These are phyloP conservation scores for Myriangium duriaei DNA, from an alignment of 2,329 filamentous ascomycete genomes.

Conservation along the genomic window DNA sequence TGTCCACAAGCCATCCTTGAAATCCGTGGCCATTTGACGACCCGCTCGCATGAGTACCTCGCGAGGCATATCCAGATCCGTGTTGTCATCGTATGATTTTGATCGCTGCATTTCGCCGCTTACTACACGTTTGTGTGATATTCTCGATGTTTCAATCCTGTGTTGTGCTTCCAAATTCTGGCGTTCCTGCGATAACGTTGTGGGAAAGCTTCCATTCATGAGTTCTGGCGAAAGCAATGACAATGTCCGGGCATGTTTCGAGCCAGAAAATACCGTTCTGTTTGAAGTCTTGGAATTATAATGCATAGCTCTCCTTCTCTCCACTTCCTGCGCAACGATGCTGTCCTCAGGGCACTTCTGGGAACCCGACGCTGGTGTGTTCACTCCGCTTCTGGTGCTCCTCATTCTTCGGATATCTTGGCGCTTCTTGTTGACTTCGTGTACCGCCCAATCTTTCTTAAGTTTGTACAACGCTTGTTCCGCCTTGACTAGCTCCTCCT, in stretches of 20 bases:
- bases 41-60: conserved; percentile 43
- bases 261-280: conserved; percentile 50
- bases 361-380: conserved; percentile 21
- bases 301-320: conserved; percentile 19
- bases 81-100: conserved; percentile 13
- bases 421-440: conserved; percentile 66
- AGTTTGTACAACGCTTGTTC: conserved; percentile 63
- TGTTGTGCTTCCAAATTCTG: neutral
- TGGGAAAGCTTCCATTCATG: conserved; percentile 1
- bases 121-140: conserved; percentile 8
- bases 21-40: conserved; percentile 78
- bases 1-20: conserved; percentile 80
- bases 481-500: conserved; percentile 75
- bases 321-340: conserved; percentile 47
- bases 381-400: conserved; percentile 21
- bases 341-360: conserved; percentile 2
- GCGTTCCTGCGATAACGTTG: neutral
- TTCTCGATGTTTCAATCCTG: neutral
- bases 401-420: conserved; percentile 51
- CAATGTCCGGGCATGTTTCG: conserved; percentile 36
- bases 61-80: conserved; percentile 25
- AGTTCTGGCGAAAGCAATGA: conserved; percentile 8
- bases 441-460: conserved; percentile 70
- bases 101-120: conserved; percentile 9
- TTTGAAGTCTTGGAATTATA: conserved; percentile 28